These are phyloP conservation scores for Colletotrichum phormii DNA, from an alignment of 2,329 filamentous ascomycete genomes.

Conservation along the genomic window DNA sequence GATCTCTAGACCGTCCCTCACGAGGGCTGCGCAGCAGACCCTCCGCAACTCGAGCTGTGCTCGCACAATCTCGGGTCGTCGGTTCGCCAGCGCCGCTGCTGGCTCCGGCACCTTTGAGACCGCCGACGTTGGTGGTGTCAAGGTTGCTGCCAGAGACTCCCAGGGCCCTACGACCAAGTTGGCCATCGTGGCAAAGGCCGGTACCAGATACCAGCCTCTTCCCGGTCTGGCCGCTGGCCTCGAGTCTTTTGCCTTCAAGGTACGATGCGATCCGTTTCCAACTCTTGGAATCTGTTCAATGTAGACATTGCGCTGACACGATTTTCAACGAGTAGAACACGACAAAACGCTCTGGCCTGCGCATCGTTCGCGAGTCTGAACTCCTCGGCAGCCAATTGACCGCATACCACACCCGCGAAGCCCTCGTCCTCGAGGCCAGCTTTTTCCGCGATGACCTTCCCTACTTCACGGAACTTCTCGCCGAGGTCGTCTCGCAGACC, in stretches of 20 bases:
- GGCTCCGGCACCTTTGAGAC: slow-evolving; percentile 87
- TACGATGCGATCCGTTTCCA: slow-evolving; percentile 50
- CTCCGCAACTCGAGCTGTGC: slow-evolving; percentile 69
- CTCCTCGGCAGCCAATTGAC: slow-evolving; percentile 91
- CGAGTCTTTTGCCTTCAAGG: slow-evolving; percentile 98
- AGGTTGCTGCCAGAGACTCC: slow-evolving; percentile 91
- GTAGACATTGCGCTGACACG: slow-evolving; percentile 28
- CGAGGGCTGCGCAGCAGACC: slow-evolving; percentile 69
- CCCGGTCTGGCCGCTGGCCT: slow-evolving; percentile 92
- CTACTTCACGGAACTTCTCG: slow-evolving; percentile 96
- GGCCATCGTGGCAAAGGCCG: slow-evolving; percentile 92
- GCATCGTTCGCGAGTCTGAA: slow-evolving; percentile 95
- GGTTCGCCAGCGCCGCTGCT: slow-evolving; percentile 69
- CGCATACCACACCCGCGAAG: slow-evolving; percentile 92
- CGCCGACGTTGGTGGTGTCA: slow-evolving; percentile 87
- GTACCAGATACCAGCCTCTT: slow-evolving; percentile 89
- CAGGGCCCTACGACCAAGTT: slow-evolving; percentile 90
- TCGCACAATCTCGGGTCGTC: slow-evolving; percentile 61
- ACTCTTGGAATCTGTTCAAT: background rate
- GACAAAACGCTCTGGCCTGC: slow-evolving; percentile 85
- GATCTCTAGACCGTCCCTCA: slow-evolving; percentile 72
- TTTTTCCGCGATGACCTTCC: slow-evolving; percentile 96
- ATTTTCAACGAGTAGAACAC: slow-evolving; percentile 74
- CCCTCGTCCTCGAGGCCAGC: slow-evolving; percentile 90
- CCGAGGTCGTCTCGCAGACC: slow-evolving; percentile 89